Conservation (phyloP, 2,329 filamentous ascomycete species). For the Pseudonectria buxi region DNA sequence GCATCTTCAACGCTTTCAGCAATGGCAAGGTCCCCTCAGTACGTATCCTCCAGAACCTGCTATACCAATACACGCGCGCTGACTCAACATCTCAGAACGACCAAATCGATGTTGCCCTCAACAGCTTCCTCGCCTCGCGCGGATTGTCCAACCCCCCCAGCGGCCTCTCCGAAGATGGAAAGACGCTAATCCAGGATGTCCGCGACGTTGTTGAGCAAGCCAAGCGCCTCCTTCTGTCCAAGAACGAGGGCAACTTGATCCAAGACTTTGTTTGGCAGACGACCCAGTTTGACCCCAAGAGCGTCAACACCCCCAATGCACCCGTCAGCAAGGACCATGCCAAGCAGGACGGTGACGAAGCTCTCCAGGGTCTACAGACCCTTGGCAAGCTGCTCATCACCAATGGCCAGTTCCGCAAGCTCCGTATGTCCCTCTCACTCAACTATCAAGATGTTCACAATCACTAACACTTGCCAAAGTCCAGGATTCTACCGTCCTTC, state of each 20-base stretch:
- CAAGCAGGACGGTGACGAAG: slow-evolving; percentile 76
- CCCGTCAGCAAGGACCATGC: slow-evolving; percentile 71
- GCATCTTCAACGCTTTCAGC: slow-evolving; percentile 79
- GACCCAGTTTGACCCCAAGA: slow-evolving; percentile 61
- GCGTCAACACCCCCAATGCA: slow-evolving; percentile 54
- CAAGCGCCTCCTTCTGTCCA: slow-evolving; percentile 78
- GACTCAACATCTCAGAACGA: slow-evolving; percentile 57
- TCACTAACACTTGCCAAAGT: slow-evolving; percentile 36
- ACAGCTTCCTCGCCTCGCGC: slow-evolving; percentile 72
- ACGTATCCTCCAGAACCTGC: slow-evolving; percentile 30
- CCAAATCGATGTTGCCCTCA: slow-evolving; percentile 91
- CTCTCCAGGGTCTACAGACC: slow-evolving; percentile 77
- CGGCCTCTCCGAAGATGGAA: slow-evolving; percentile 77
- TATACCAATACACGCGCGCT: slow-evolving; percentile 2
- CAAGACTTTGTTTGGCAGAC: slow-evolving; percentile 98
- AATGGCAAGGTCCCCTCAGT: slow-evolving; percentile 87
- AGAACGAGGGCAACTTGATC: slow-evolving; percentile 89
- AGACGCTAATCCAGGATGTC: slow-evolving; percentile 68
- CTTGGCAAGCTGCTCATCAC: slow-evolving; percentile 85
- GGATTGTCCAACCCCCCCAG: slow-evolving; percentile 62
- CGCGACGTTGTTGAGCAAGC: slow-evolving; percentile 75
- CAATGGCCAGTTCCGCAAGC: slow-evolving; percentile 93
- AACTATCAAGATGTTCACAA: not conserved
- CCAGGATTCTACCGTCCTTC: slow-evolving; percentile 69
- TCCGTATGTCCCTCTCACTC: slow-evolving; percentile 53